phyloP scores from a whole-genome alignment of 1,284 basidiomycete species.

The Peniophora sp. region DNA sequence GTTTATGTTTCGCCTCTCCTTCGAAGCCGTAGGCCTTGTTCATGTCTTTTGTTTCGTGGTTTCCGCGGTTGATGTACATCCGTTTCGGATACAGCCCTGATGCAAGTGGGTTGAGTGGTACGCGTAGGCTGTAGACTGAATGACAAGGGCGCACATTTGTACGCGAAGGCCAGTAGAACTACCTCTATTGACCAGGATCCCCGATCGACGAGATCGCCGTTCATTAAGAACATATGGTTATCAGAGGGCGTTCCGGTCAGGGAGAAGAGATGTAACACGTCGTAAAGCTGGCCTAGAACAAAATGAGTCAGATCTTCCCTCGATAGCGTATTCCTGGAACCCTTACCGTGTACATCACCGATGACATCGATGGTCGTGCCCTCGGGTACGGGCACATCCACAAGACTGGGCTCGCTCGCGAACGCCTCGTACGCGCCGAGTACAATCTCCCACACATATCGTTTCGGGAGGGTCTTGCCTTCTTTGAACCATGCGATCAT shows the following conservation, averaged over 20 bases:
- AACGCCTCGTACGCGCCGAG: slow-evolving; percentile 80
- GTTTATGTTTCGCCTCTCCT: slow-evolving; percentile 93
- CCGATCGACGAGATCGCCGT: slow-evolving; percentile 95
- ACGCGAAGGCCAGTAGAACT: slow-evolving; percentile 88
- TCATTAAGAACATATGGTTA: slow-evolving; percentile 84
- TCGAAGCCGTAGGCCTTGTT: slow-evolving; percentile 90
- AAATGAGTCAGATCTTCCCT: neutral
- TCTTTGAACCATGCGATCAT: slow-evolving; percentile 94
- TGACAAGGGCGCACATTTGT: slow-evolving; percentile 84
- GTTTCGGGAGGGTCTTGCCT: slow-evolving; percentile 78
- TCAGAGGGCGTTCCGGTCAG: slow-evolving; percentile 81
- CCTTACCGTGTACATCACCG: slow-evolving; percentile 81
- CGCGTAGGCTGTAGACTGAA: too few relatives aligned
- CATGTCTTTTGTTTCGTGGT: slow-evolving; percentile 95
- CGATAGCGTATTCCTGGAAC: slow-evolving; percentile 3
- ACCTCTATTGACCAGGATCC: slow-evolving; percentile 98
- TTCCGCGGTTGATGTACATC: slow-evolving; percentile 91
- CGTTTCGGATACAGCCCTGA: slow-evolving; percentile 81
- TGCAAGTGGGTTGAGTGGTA: neutral
- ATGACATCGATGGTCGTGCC: slow-evolving; percentile 86
- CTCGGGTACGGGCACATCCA: slow-evolving; percentile 71
- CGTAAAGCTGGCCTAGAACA: slow-evolving; percentile 82
- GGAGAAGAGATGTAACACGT: slow-evolving; percentile 82
- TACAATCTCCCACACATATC: slow-evolving; percentile 94
- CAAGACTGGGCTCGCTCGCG: slow-evolving; percentile 74